phyloP scores from a whole-genome alignment of 257 asterid species.

The Leptodermis oblonga region DNA sequence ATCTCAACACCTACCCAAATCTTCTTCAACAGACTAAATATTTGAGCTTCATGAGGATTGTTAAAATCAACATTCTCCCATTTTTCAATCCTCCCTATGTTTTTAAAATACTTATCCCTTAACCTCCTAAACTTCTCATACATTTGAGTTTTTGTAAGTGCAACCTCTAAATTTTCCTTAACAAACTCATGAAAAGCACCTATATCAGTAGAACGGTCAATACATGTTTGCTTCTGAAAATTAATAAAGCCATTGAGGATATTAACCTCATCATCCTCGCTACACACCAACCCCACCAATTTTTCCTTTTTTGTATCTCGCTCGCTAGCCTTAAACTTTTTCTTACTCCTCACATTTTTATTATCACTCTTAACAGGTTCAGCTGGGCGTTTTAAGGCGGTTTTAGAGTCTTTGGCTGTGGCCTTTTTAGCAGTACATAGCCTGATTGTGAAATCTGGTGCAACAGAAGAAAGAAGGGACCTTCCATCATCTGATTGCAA shows the following conservation, averaged over 20 bases:
- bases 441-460: too few species aligned
- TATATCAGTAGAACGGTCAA: slow-evolving; percentile 32
- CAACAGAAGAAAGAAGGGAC: too few species aligned
- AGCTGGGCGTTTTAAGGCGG: slow-evolving; percentile 17
- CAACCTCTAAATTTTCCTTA: slow-evolving; percentile 35
- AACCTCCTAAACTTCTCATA: slow-evolving; percentile 45
- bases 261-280: slow-evolving; percentile 45
- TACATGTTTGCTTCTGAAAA: slow-evolving; percentile 30
- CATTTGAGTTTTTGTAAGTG: slow-evolving; percentile 35
- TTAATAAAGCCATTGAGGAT: slow-evolving; percentile 50
- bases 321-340: slow-evolving; percentile 25
- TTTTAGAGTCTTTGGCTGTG: too few species aligned
- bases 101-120: slow-evolving; percentile 37
- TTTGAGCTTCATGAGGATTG: slow-evolving; percentile 37
- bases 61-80: slow-evolving; percentile 37
- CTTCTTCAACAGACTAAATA: slow-evolving; percentile 49
- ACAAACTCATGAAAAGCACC: slow-evolving; percentile 37
- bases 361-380: too few species aligned
- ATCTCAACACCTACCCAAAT: too few species aligned
- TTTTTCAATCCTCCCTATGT: slow-evolving; percentile 25
- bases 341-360: slow-evolving; percentile 14
- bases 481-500: too few species aligned
- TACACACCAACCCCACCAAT: slow-evolving; percentile 45
- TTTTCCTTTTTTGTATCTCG: slow-evolving; percentile 18
- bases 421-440: too few species aligned